A percentile compares a stretch with the other conserved stretches of the same genome.
Conservation (phyloP, 768 basidiomycete species). For the Aureoboletus auriporus region DNA sequence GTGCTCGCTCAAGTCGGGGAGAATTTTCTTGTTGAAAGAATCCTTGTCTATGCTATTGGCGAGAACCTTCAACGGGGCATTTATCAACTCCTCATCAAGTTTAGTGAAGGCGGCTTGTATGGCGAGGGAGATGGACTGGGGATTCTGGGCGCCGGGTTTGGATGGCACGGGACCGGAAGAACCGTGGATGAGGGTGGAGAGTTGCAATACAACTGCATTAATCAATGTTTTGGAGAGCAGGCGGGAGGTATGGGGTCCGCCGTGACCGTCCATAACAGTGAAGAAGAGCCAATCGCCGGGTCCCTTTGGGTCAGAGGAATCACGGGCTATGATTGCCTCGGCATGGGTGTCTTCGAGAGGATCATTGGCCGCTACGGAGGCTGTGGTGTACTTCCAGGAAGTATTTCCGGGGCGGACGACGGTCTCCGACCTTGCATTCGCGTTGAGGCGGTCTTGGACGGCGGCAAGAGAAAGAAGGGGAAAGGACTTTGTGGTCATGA, state of each 20-base stretch:
- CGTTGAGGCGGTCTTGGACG: slow-evolving; percentile 55
- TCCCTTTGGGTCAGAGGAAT: slow-evolving; percentile 52
- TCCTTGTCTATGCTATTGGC: slow-evolving; percentile 52
- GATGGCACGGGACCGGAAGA: slow-evolving; percentile 31
- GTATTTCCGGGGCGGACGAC: slow-evolving; percentile 50
- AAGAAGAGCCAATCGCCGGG: slow-evolving; percentile 81
- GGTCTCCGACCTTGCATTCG: slow-evolving; percentile 46
- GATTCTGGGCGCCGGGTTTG: slow-evolving; percentile 34
- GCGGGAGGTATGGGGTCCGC: slow-evolving; percentile 78
- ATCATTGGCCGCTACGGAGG: slow-evolving; percentile 78
- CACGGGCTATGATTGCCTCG: slow-evolving; percentile 60
- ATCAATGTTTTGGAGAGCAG: slow-evolving; percentile 82
- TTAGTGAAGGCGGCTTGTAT: slow-evolving; percentile 75
- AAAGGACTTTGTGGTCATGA: slow-evolving; percentile 50
- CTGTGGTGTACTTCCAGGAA: slow-evolving; percentile 75
- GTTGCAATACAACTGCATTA: slow-evolving; percentile 75
- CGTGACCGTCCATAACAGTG: slow-evolving; percentile 88
- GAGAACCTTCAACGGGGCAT: slow-evolving; percentile 71
- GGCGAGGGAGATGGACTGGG: slow-evolving; percentile 58
- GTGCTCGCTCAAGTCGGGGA: slow-evolving; percentile 68
- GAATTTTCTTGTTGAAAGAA: slow-evolving; percentile 43
- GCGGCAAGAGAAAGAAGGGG: slow-evolving; percentile 52
- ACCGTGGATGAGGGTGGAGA: slow-evolving; percentile 50
- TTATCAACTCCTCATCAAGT: slow-evolving; percentile 82
- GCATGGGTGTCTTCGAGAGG: slow-evolving; percentile 90